Evolutionary conservation across 371 early-diverging fungal genomes (phyloP), one percentile per base, ranked within the genome.

Genomic region (Mortierella sp.): DNA sequence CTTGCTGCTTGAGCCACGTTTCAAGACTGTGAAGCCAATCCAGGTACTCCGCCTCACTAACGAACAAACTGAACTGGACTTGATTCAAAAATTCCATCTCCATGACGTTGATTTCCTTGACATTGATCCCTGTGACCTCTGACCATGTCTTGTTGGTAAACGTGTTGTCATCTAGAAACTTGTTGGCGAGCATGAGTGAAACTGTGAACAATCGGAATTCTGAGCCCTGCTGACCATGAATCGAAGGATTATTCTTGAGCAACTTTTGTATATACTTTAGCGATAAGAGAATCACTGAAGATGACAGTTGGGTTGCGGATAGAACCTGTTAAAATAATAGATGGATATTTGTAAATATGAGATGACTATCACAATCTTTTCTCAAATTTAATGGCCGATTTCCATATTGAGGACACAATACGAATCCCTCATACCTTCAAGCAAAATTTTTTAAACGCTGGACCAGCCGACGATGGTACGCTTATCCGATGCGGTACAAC

Each of bases 141-240:
- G 90, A 87, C 91, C 91, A 92, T 0, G 91, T 89, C 74, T 90
- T 90, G 84, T 92, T 92, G 12, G 90, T 90, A 61, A 89, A 92
- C 0, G 91, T 90, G 68, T 90, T 89, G 70, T 92, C 92, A 56
- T 90, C 90, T 63, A 90, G 77, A 70, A 90, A 90, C 63, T 92
- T 92, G 77, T 90, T 90, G 17, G 89, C 92, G 77, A 82, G 75
- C 93, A 94, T 93, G 26, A 94, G 79, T 9, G 95, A 92, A 10
- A 94, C 93, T 1, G 92, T 92, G 69, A 94, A 93, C 53, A 94
- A 69, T 61, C 93, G 86, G 69, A 91, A 94, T 78, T 94, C 95
- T 28, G 93, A 92, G 32, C 93, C 94, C 51, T 84, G 90, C 2
- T 89, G 89, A 56, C 90, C 90, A 75, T 90, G 89, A 28, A 90